These are phyloP conservation scores for Tinospora cordifolia DNA, from an alignment of 164 flowering plant genomes.

Conservation along the genomic window DNA sequence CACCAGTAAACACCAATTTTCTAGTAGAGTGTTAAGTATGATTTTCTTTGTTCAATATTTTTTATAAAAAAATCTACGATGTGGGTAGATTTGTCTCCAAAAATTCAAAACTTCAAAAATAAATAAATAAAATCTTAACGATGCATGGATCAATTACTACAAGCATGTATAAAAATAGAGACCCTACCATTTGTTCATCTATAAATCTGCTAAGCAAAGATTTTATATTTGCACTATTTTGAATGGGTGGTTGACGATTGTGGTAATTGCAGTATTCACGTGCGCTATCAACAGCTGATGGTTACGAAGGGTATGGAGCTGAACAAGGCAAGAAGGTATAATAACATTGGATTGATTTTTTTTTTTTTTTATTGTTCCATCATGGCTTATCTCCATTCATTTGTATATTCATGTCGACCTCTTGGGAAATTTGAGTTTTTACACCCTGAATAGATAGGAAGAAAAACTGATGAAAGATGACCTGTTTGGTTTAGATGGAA, in stretches of 20 bases:
- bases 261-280: conserved; percentile 40
- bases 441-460: too few relatives aligned
- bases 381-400: neutral
- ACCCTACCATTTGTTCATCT: too few relatives aligned
- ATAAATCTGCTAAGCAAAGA: too few relatives aligned
- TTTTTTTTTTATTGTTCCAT: neutral
- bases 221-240: neutral
- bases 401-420: too few relatives aligned
- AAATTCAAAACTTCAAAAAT: neutral
- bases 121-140: too few relatives aligned
- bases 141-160: too few relatives aligned
- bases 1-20: too few relatives aligned
- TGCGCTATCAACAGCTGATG: conserved; percentile 50
- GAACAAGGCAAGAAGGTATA: conserved; percentile 85
- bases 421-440: too few relatives aligned
- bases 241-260: neutral
- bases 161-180: too few relatives aligned
- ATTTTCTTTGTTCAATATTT: neutral
- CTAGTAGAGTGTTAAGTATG: too few relatives aligned
- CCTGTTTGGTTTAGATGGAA: too few relatives aligned
- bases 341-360: neutral
- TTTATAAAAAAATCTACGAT: neutral
- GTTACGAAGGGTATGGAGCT: conserved; percentile 80
- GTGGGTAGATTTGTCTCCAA: neutral
- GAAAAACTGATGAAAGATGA: too few relatives aligned